These are phyloP conservation scores for Cladosporium austrohemisphaericum DNA, from an alignment of 2,329 filamentous ascomycete species.

Conservation along the genomic window DNA sequence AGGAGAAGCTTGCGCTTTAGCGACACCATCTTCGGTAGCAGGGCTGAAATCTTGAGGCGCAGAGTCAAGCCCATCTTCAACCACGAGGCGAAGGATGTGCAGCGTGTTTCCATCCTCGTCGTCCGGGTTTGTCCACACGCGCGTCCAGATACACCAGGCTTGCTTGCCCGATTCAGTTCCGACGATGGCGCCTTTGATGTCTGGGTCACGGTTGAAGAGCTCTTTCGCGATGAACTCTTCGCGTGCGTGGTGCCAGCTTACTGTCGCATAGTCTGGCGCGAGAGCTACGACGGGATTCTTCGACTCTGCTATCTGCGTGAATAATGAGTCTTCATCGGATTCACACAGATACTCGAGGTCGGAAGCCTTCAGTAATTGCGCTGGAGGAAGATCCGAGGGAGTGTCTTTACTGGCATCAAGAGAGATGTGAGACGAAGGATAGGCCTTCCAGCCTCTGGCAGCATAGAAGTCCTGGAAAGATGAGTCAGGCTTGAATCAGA, in stretches of 20 bases:
- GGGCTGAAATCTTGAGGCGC: slow-evolving; percentile 22
- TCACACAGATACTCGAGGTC: slow-evolving; percentile 61
- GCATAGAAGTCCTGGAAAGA: slow-evolving; percentile 63
- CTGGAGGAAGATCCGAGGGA: slow-evolving; percentile 16
- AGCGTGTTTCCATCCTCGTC: slow-evolving; percentile 60
- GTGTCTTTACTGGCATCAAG: slow-evolving; percentile 47
- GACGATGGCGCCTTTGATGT: slow-evolving; percentile 68
- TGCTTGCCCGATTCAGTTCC: slow-evolving; percentile 48
- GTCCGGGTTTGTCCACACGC: slow-evolving; percentile 59
- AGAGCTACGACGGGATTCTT: slow-evolving; percentile 55
- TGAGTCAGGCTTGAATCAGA: background rate
- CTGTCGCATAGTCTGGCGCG: slow-evolving; percentile 62
- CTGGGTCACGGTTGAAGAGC: slow-evolving; percentile 56
- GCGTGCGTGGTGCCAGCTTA: slow-evolving; percentile 74
- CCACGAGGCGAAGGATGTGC: slow-evolving; percentile 64
- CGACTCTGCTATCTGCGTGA: slow-evolving; percentile 46
- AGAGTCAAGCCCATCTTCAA: slow-evolving; percentile 50
- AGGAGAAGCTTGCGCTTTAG: slow-evolving; percentile 16
- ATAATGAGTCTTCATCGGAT: slow-evolving; percentile 62
- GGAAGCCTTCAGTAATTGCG: slow-evolving; percentile 49
- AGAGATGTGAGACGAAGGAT: slow-evolving; percentile 67
- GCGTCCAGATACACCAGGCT: slow-evolving; percentile 72
- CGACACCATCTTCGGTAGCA: slow-evolving; percentile 23
- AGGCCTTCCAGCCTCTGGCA: slow-evolving; percentile 70
- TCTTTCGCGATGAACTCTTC: slow-evolving; percentile 72